phyloP scores from a whole-genome alignment of 1,284 basidiomycete species.

The Xerocomus minutiporus region DNA sequence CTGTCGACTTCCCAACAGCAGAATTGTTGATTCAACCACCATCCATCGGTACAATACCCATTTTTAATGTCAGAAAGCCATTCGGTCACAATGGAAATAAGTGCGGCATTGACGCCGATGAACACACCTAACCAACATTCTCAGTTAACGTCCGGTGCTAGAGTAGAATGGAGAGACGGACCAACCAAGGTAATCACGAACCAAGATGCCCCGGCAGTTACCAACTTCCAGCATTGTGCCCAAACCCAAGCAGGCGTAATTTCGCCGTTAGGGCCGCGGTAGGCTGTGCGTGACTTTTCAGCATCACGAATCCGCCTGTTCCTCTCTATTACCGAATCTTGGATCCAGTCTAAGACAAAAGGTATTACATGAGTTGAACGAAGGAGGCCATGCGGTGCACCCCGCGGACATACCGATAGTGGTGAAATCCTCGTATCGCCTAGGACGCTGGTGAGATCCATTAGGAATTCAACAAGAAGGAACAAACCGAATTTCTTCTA shows the following conservation, averaged over 20 bases:
- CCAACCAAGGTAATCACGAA: slow-evolving; percentile 84
- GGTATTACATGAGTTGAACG: slow-evolving; percentile 8
- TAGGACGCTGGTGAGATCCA: slow-evolving; percentile 33
- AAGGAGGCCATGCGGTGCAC: slow-evolving; percentile 7
- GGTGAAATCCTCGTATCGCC: slow-evolving; percentile 82
- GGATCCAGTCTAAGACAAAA: slow-evolving; percentile 74
- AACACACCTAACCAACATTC: slow-evolving; percentile 60
- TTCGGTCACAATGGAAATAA: slow-evolving; percentile 95
- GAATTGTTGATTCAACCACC: slow-evolving; percentile 98
- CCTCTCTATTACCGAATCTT: slow-evolving; percentile 87
- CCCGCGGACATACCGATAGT: slow-evolving; percentile 56
- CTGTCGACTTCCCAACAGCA: slow-evolving; percentile 96
- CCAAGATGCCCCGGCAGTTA: slow-evolving; percentile 66
- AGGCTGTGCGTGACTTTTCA: slow-evolving; percentile 43
- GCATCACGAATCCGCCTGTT: slow-evolving; percentile 65
- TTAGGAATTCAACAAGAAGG: neutral
- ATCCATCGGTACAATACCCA: slow-evolving; percentile 93
- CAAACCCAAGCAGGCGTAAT: slow-evolving; percentile 57
- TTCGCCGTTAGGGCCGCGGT: slow-evolving; percentile 50
- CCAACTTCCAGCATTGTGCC: slow-evolving; percentile 56
- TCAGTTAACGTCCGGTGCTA: slow-evolving; percentile 1
- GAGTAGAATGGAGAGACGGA: slow-evolving; percentile 39
- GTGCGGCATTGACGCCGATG: slow-evolving; percentile 90
- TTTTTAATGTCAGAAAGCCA: slow-evolving; percentile 98
- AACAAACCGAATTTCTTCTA: slow-evolving; percentile 31